Conservation (phyloP, 108 stramenopile species). For the Conticribra guillardii region DNA sequence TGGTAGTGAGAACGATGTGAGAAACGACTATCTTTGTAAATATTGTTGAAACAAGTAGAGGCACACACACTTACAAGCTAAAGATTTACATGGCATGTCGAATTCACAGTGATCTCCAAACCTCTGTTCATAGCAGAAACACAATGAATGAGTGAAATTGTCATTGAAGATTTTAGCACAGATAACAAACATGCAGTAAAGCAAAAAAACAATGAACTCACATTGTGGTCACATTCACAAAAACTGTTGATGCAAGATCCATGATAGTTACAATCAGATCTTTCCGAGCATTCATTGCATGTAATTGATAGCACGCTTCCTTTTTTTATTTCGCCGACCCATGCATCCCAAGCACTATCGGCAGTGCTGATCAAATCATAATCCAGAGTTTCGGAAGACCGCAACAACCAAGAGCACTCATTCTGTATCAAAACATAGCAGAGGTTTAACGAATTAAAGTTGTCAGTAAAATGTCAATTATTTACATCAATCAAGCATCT, state of each 20-base stretch:
- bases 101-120: slow-evolving; percentile 20
- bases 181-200: no score
- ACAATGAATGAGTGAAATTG: no score
- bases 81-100: slow-evolving; percentile 6
- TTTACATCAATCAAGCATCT: not conserved
- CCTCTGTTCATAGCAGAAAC: not conserved
- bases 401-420: slow-evolving; percentile 33
- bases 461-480: no score
- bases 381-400: slow-evolving; percentile 9
- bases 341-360: slow-evolving; percentile 7
- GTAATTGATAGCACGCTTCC: not conserved
- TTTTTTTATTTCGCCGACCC: slow-evolving; percentile 13
- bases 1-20: not conserved
- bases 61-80: not conserved
- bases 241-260: slow-evolving; percentile 4
- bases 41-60: no score
- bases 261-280: slow-evolving; percentile 8
- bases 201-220: no score
- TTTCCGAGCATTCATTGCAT: slow-evolving; percentile 16
- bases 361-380: slow-evolving; percentile 1
- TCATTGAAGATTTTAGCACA: no score
- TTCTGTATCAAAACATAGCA: slow-evolving; percentile 21
- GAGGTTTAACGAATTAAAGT: no score
- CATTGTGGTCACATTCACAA: not conserved
- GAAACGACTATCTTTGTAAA: not conserved